Conservation (phyloP, 2,329 filamentous ascomycete genomes). For the Monosporascus sp. region DNA sequence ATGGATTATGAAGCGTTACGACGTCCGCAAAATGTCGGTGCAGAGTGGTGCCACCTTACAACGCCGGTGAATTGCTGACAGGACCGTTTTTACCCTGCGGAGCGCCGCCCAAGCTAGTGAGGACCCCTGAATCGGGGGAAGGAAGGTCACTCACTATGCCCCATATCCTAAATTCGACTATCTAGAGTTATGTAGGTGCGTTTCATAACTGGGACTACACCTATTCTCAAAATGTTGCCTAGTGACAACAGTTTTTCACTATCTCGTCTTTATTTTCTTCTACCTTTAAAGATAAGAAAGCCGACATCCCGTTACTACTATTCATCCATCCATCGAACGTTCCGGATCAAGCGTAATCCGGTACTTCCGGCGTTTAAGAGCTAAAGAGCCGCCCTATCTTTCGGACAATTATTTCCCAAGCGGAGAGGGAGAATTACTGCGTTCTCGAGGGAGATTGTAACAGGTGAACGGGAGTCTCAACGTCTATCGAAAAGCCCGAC, state of each 20-base stretch:
- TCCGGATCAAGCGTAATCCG: background rate
- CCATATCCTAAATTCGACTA: too few species aligned
- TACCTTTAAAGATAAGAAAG: background rate
- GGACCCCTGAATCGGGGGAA: too few species aligned
- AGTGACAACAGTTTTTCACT: background rate
- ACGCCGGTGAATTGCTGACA: background rate
- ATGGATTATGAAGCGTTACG: too few species aligned
- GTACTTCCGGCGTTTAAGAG: background rate
- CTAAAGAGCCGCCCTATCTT: background rate
- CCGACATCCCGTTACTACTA: too few species aligned
- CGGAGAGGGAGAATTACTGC: background rate
- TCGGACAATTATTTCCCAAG: background rate
- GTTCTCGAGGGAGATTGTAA: background rate
- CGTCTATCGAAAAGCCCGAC: slow-evolving; percentile 5
- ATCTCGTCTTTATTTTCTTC: background rate
- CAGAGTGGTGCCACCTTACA: background rate
- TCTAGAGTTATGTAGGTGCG: background rate
- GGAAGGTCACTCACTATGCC: too few species aligned
- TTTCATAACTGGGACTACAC: background rate
- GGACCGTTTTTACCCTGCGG: background rate
- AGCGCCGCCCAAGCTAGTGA: background rate
- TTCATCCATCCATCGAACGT: background rate
- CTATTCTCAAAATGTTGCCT: background rate
- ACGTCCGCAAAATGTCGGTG: too few species aligned
- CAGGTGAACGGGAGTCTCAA: slow-evolving; percentile 1